A percentile compares a stretch with the other conserved stretches of the same genome.
Conservation (phyloP, 2,329 filamentous ascomycete species). For the Colletotrichum melonis region DNA sequence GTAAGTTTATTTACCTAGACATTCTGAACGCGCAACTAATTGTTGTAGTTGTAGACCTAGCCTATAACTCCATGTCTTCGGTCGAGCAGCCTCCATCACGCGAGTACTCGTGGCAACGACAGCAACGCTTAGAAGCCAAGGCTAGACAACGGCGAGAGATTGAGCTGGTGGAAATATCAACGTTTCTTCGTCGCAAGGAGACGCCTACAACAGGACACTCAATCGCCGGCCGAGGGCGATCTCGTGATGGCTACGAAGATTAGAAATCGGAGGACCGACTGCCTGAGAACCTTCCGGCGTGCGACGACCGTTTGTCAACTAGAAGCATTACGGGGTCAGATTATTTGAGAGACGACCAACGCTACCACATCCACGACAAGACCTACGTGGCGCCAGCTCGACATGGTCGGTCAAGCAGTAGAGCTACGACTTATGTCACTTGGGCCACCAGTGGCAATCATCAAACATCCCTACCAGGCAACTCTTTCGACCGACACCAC, state of each 20-base stretch:
- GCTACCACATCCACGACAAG: background rate
- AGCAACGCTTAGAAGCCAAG: conserved; percentile 37
- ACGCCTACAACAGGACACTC: background rate
- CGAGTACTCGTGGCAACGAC: background rate
- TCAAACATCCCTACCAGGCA: background rate
- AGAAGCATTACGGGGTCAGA: background rate
- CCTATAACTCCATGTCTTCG: conserved; percentile 35
- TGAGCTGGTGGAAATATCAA: conserved; percentile 49
- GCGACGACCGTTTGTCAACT: background rate
- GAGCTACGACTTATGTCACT: conserved; percentile 36
- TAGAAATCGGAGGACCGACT: background rate
- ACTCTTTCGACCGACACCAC: background rate
- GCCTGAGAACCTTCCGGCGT: background rate
- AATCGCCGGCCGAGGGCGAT: too few relatives aligned
- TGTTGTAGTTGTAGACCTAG: conserved; percentile 13
- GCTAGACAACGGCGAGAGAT: conserved; percentile 44
- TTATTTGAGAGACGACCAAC: background rate
- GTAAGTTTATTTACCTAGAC: conserved; percentile 39
- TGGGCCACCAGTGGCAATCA: conserved; percentile 38
- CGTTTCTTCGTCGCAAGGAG: conserved; percentile 45
- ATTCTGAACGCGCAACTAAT: background rate
- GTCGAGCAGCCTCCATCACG: conserved; percentile 12
- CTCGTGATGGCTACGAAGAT: too few relatives aligned
- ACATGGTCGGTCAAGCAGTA: conserved; percentile 2
- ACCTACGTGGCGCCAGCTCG: background rate